phyloP scores from a whole-genome alignment of 495 filamentous ascomycete species.

The Peziza echinospora region DNA sequence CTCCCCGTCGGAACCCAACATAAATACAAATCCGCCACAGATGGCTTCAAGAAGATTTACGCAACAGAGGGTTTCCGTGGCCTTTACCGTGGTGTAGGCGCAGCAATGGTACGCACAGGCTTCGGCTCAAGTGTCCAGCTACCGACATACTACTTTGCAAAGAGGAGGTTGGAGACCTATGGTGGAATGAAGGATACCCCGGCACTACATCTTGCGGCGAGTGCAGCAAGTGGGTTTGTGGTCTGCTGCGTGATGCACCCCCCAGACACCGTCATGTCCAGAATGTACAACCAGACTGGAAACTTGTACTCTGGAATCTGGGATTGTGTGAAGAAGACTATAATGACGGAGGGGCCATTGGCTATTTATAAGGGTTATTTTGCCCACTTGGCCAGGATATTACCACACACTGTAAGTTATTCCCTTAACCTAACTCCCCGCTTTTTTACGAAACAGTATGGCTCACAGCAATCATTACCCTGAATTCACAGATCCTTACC shows the following conservation, averaged over 20 bases:
- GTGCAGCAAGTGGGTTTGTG: constrained; percentile 78
- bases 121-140: constrained; percentile 91
- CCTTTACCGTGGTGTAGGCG: constrained; percentile 70
- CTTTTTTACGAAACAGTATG: not conserved
- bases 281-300: constrained; percentile 97
- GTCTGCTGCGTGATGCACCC: constrained; percentile 98
- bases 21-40: constrained; percentile 61
- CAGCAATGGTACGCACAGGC: constrained; percentile 92
- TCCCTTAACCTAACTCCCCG: constrained; percentile 2
- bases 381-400: constrained; percentile 78
- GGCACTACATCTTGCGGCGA: constrained; percentile 71
- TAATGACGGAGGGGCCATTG: constrained; percentile 72
- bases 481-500: constrained; percentile 47
- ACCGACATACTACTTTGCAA: constrained; percentile 96
- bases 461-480: not conserved
- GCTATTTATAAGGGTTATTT: constrained; percentile 98
- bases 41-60: constrained; percentile 66
- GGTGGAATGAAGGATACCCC: constrained; percentile 78
- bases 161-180: constrained; percentile 58
- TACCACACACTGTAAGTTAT: constrained; percentile 65
- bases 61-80: constrained; percentile 53
- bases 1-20: constrained; percentile 93
- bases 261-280: constrained; percentile 95
- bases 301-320: constrained; percentile 84
- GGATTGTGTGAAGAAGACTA: constrained; percentile 77